Base-by-base conservation (phyloP, 148 eudicot species). In the Rhododendron kiyosumense region DNA sequence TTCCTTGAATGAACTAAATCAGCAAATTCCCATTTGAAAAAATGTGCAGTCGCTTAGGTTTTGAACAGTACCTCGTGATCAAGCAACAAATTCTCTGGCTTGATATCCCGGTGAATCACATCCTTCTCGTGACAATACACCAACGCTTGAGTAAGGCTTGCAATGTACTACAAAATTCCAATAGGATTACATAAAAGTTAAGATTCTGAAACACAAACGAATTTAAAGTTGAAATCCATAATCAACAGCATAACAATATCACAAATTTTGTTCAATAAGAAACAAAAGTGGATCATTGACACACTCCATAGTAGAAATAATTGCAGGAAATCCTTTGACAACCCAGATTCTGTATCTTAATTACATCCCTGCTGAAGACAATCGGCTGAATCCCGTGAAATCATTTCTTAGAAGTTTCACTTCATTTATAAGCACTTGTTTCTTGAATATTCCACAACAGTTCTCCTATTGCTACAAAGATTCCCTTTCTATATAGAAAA, bases 101-200 rank as follows among this genome's bases (percentile, higher is more conserved):
- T 96, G 76, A 96, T 96, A 84, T 96, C 99, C 86, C 99, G 92
- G 88, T 96, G 99, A 89, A 96, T 95, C 84, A 94, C 98, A 87
- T 95, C 88, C 88, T 94, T 95, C 83, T 91, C 91, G 86, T 96
- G 99, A 86, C 99, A 96, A 75, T 96, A 95, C 0, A 92, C 94
- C 92, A 96, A 85, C 4, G 99, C 98, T 79, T 92, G 93, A 1
- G 98, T 85, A 86, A 96, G 90, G 89, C 98, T 95, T 38, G 96
- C 91, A 91, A 94, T 91, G 86, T 95, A 96, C 99, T 94, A 81
- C 57, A 81, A 81, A 17, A 81, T 24, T 30, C 52, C 80, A 75
- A 43, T 82, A 84, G 52, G n/a, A 86, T 82, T 86, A 63, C 36
- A 78, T 1, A 49, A 57, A 77, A 83, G 10, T 49, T 7, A 22